These are phyloP conservation scores for Elaeis oleifera DNA, from an alignment of 202 grass and related monocot genomes.

Conservation along the genomic window DNA sequence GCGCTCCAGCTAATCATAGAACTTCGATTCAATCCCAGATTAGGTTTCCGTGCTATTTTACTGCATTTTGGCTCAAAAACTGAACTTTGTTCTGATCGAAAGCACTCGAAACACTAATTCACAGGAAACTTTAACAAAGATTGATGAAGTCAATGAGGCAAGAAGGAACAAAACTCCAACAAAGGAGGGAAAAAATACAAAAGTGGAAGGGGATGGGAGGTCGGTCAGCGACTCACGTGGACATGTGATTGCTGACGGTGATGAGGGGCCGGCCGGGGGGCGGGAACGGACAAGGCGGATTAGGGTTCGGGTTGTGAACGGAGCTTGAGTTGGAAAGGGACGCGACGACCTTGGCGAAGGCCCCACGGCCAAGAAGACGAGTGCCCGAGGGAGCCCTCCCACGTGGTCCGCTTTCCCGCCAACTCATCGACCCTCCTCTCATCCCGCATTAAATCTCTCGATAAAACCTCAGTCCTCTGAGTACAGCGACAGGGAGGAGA, in stretches of 20 bases:
- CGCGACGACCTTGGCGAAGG: constrained; percentile 52
- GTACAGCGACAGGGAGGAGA: no score
- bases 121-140: no score
- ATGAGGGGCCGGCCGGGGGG: constrained; percentile 53
- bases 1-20: no score
- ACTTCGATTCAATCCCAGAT: no score
- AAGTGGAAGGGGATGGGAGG: not conserved
- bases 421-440: constrained; percentile 47
- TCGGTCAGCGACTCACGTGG: constrained; percentile 34
- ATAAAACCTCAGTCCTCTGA: no score
- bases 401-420: constrained; percentile 47
- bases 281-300: constrained; percentile 53
- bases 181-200: not conserved
- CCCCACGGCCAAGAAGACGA: constrained; percentile 41
- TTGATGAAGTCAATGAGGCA: no score
- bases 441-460: constrained; percentile 4
- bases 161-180: not conserved
- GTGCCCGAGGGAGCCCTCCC: constrained; percentile 43
- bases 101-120: no score
- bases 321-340: constrained; percentile 68
- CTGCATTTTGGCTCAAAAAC: no score
- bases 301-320: constrained; percentile 69
- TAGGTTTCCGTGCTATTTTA: no score
- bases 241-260: constrained; percentile 96
- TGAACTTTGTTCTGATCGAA: no score